A percentile compares a stretch with the other conserved stretches of the same genome.
These are phyloP conservation scores for Dothideomycetidae sp. DNA, from an alignment of 2,329 filamentous ascomycete species.

Conservation along the genomic window DNA sequence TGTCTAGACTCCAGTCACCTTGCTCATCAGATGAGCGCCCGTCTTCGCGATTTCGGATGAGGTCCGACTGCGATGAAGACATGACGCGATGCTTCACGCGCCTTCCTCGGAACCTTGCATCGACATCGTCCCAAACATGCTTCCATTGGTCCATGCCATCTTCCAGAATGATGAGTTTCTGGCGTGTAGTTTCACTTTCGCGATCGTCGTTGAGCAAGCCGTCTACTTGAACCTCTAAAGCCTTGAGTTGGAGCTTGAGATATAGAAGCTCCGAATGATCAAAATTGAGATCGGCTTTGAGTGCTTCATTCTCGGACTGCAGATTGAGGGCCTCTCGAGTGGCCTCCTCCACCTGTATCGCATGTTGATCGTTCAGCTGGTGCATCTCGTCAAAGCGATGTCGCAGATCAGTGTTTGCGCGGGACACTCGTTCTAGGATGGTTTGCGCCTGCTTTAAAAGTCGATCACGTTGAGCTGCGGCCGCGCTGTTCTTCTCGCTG, in stretches of 20 bases:
- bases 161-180: slow-evolving; percentile 15
- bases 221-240: slow-evolving; percentile 22
- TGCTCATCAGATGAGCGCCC: slow-evolving; percentile 9
- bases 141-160: slow-evolving; percentile 24
- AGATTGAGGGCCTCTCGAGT: slow-evolving; percentile 20
- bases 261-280: slow-evolving; percentile 27
- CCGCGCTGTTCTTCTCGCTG: slow-evolving; percentile 11
- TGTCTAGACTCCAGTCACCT: slow-evolving; percentile 12
- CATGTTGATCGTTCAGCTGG: slow-evolving; percentile 19
- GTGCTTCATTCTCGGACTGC: slow-evolving; percentile 24
- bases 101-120: slow-evolving; percentile 19
- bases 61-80: slow-evolving; percentile 8
- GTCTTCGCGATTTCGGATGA: slow-evolving; percentile 4
- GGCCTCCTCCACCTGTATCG: slow-evolving; percentile 19
- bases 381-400: slow-evolving; percentile 22
- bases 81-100: slow-evolving; percentile 19
- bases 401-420: slow-evolving; percentile 20
- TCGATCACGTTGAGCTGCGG: slow-evolving; percentile 12
- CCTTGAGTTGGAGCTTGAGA: slow-evolving; percentile 26
- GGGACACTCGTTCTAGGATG: slow-evolving; percentile 18
- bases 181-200: slow-evolving; percentile 3
- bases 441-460: slow-evolving; percentile 19
- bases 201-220: slow-evolving; percentile 11
- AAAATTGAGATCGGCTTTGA: slow-evolving; percentile 24
- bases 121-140: slow-evolving; percentile 23